Evolutionary conservation across 1,284 basidiomycete genomes (phyloP).

Genomic region (Apiotrichum gamsii): DNA sequence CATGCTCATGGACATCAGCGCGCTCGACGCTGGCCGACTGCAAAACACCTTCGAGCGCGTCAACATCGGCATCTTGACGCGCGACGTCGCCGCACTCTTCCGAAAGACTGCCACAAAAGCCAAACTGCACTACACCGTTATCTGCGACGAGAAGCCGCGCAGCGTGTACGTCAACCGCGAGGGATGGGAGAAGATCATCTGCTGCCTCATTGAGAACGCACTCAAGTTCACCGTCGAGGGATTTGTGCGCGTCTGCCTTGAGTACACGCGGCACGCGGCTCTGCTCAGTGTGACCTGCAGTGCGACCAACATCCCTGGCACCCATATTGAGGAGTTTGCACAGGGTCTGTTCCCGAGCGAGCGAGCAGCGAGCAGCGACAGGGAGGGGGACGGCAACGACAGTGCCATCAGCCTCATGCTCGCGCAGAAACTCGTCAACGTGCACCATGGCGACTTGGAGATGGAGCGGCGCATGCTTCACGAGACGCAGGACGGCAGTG

Average conservation of each 20-base stretch:
- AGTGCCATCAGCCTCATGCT: conserved; percentile 35
- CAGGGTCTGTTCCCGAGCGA: not conserved
- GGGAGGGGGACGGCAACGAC: too few relatives aligned
- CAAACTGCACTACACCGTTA: conserved; percentile 34
- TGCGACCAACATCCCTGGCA: conserved; percentile 46
- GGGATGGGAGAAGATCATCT: conserved; percentile 24
- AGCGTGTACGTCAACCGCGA: conserved; percentile 44
- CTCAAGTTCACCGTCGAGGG: conserved; percentile 20
- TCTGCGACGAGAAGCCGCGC: conserved; percentile 35
- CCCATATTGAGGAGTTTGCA: not conserved
- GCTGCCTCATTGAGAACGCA: conserved; percentile 38
- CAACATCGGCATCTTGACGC: conserved; percentile 40
- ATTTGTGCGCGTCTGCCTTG: not conserved
- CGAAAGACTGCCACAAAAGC: conserved; percentile 33
- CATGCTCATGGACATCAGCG: conserved; percentile 43
- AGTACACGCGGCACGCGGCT: conserved; percentile 15
- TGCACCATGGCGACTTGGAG: conserved; percentile 47
- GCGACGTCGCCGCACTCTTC: conserved; percentile 47
- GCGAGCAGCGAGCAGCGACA: too few relatives aligned
- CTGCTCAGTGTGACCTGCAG: conserved; percentile 43
- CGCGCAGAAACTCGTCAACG: conserved; percentile 46
- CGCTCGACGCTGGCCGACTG: conserved; percentile 37
- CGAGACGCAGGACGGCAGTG: conserved; percentile 34
- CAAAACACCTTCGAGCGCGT: conserved; percentile 40
- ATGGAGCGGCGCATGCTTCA: conserved; percentile 38